These are phyloP conservation scores for Cavenderia fasciculata DNA, from an alignment of 78 protist genomes.

Conservation along the genomic window DNA sequence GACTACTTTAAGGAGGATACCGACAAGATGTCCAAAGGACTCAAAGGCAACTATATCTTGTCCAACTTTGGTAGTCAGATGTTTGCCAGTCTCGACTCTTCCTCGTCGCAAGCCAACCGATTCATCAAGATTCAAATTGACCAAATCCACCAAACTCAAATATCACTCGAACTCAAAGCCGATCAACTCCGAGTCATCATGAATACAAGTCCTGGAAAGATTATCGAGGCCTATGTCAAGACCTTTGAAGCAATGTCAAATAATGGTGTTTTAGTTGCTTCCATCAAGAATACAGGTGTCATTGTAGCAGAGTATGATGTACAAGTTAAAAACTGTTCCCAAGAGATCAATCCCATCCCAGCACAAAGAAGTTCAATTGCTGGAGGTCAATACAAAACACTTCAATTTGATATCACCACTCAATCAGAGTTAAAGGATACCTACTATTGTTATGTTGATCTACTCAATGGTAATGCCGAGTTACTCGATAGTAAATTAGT, in stretches of 20 bases:
- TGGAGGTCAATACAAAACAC: not conserved
- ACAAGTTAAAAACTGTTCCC: not conserved
- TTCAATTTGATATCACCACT: slow-evolving; percentile 14
- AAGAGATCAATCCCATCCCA: not conserved
- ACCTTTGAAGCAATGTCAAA: slow-evolving; percentile 15
- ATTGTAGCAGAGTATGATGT: slow-evolving; percentile 1
- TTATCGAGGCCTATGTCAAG: not conserved
- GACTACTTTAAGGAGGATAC: not conserved
- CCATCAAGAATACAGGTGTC: slow-evolving; percentile 6
- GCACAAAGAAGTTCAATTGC: not conserved
- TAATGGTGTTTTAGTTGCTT: not conserved
- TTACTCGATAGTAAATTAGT: not conserved
- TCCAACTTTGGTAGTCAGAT: not conserved
- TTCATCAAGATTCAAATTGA: not conserved
- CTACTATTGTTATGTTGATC: slow-evolving; percentile 5
- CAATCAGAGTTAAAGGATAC: not conserved
- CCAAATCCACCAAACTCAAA: not conserved
- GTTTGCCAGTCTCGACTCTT: not conserved
- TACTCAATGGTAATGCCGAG: not conserved
- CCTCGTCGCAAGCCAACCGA: not conserved
- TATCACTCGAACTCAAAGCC: not conserved
- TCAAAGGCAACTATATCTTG: not conserved
- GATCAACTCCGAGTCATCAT: not conserved
- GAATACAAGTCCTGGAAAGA: slow-evolving; percentile 4
- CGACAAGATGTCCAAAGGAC: not conserved